A percentile compares a stretch with the other conserved stretches of the same genome.
phyloP scores from a whole-genome alignment of 2,329 filamentous ascomycete species.

The Diplocarpon rosae region DNA sequence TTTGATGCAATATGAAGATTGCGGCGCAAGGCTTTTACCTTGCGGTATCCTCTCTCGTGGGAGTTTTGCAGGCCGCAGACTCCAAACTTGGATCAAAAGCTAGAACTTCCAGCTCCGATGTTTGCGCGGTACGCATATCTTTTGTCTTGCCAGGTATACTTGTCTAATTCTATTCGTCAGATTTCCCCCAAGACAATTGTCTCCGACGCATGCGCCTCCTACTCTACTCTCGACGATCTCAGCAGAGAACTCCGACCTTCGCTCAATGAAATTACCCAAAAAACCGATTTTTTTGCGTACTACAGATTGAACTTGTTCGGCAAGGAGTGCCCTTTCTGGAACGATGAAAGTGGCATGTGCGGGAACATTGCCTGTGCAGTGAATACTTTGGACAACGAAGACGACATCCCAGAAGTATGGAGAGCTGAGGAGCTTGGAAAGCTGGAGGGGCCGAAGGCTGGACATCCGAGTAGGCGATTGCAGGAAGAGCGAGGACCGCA shows the following conservation, averaged over 20 bases:
- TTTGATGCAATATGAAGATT: slow-evolving; percentile 35
- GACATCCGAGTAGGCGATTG: slow-evolving; percentile 67
- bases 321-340: slow-evolving; percentile 93
- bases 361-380: slow-evolving; percentile 96
- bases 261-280: slow-evolving; percentile 68
- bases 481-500: slow-evolving; percentile 58
- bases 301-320: slow-evolving; percentile 93
- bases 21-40: slow-evolving; percentile 48
- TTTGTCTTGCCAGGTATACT: slow-evolving; percentile 21
- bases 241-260: slow-evolving; percentile 68
- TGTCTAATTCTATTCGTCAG: slow-evolving; percentile 38
- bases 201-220: slow-evolving; percentile 88
- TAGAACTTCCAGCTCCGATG: slow-evolving; percentile 28
- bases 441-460: slow-evolving; percentile 80
- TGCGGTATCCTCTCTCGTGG: slow-evolving; percentile 48
- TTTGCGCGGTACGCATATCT: slow-evolving; percentile 29
- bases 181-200: slow-evolving; percentile 84
- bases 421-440: slow-evolving; percentile 85
- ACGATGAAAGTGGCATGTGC: slow-evolving; percentile 85
- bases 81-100: slow-evolving; percentile 28
- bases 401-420: slow-evolving; percentile 88
- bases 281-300: slow-evolving; percentile 96
- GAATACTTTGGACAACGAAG: slow-evolving; percentile 87
- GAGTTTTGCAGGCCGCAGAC: slow-evolving; percentile 33
- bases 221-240: slow-evolving; percentile 75